Percentiles rank a stretch among this genome's conserved stretches.
phyloP scores from a whole-genome alignment of 225 moss, liverwort and hornwort species.

The Pseudoscleropodium purum region DNA sequence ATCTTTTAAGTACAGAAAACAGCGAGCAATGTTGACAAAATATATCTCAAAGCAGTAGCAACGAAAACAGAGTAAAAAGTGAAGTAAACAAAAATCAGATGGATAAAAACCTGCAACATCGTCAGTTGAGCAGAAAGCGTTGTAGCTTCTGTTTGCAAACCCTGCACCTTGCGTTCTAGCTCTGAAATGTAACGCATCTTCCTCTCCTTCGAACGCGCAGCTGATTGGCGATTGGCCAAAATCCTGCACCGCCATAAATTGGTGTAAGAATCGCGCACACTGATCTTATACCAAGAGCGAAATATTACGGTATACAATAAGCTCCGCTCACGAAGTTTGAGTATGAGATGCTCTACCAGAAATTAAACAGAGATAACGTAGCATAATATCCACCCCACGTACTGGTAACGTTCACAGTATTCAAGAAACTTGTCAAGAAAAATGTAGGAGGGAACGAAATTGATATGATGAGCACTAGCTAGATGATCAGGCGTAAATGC shows the following conservation, averaged over 20 bases:
- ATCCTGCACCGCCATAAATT: constrained; percentile 27
- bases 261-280: not conserved
- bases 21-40: not conserved
- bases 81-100: not conserved
- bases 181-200: constrained; percentile 86
- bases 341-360: not conserved
- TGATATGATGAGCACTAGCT: not conserved
- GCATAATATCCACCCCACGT: not conserved
- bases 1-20: not conserved
- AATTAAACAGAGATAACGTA: not conserved
- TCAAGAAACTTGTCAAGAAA: not conserved
- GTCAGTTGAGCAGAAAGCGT: constrained; percentile 69
- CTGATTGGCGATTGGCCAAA: constrained; percentile 74
- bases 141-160: constrained; percentile 69
- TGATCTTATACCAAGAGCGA: not conserved
- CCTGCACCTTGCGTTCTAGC: constrained; percentile 77
- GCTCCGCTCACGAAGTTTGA: not conserved
- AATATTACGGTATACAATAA: not conserved
- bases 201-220: constrained; percentile 78
- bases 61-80: not conserved
- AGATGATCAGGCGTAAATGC: not conserved
- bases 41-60: not conserved
- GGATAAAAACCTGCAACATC: constrained; percentile 61
- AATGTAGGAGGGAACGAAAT: no score
- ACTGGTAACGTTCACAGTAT: not conserved